Evolutionary conservation across 208 protist species (phyloP).

Genomic region (Wallacemonas sp.): DNA sequence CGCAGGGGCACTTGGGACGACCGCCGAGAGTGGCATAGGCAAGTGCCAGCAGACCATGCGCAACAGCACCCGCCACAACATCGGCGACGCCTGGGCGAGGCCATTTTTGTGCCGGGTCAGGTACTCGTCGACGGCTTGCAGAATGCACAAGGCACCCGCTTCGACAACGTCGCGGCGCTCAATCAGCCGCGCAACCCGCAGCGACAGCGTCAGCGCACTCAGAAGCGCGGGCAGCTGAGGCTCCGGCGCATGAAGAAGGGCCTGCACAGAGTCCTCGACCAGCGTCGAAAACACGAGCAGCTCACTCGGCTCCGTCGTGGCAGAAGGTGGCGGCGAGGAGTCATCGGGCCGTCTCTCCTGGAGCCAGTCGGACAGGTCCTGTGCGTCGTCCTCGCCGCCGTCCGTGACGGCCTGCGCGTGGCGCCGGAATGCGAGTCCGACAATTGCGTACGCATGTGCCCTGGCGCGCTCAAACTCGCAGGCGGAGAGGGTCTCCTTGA

Average conservation of each 20-base stretch:
- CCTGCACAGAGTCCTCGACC: not conserved
- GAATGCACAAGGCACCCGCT: not conserved
- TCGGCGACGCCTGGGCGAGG: not conserved
- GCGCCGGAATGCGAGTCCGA: not conserved
- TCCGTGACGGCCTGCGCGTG: not conserved
- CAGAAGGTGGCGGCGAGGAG: not conserved
- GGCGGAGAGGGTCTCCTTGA: conserved; percentile 6
- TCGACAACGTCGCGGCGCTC: not conserved
- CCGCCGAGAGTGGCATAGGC: not conserved
- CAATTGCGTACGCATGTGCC: conserved; percentile 8
- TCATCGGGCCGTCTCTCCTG: not conserved
- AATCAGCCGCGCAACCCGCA: not conserved
- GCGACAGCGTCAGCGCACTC: not conserved
- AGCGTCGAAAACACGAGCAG: not conserved
- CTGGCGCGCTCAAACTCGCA: not conserved
- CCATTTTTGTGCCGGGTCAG: not conserved
- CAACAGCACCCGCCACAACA: conserved; percentile 5
- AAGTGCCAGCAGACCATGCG: not conserved
- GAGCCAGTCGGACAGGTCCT: not conserved
- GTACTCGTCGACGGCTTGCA: conserved; percentile 9
- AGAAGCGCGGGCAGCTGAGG: not conserved
- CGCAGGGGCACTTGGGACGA: no score
- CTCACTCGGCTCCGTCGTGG: no score
- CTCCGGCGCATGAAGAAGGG: not conserved
- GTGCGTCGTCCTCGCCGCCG: not conserved